Conservation (phyloP, 2,329 filamentous ascomycete genomes). For the Botrytis pseudocinerea region DNA sequence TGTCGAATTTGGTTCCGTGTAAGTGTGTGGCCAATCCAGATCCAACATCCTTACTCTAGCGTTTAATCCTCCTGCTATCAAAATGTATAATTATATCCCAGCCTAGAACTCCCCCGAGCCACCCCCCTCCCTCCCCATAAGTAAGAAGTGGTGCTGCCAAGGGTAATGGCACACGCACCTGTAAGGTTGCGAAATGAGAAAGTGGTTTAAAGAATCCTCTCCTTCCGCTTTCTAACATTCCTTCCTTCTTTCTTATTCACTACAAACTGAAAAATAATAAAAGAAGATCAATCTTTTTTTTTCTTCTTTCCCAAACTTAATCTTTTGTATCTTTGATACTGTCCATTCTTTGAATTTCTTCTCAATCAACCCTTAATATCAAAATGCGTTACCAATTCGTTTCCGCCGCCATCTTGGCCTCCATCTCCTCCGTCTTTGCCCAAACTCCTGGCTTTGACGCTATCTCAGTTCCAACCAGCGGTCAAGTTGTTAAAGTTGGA, state of each 20-base stretch:
- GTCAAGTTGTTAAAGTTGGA: slow-evolving; percentile 51
- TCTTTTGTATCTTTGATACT: slow-evolving; percentile 37
- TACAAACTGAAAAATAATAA: slow-evolving; percentile 3
- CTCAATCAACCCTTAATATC: slow-evolving; percentile 20
- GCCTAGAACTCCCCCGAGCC: not conserved
- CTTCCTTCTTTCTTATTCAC: not conserved
- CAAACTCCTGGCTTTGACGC: slow-evolving; percentile 58
- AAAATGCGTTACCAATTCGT: slow-evolving; percentile 38
- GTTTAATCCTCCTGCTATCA: not conserved
- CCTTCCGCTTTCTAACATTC: not conserved
- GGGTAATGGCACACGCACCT: slow-evolving; percentile 2
- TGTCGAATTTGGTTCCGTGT: not conserved
- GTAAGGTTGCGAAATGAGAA: slow-evolving; percentile 10
- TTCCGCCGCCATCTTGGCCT: slow-evolving; percentile 35
- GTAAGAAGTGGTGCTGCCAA: slow-evolving; percentile 16
- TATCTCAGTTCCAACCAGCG: slow-evolving; percentile 50
- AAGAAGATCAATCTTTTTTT: not conserved
- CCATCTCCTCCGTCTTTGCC: slow-evolving; percentile 44
- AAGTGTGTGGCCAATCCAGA: not conserved
- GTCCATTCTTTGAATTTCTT: slow-evolving; percentile 35
- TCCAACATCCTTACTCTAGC: not conserved
- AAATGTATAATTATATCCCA: slow-evolving; percentile 16
- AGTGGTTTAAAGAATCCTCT: not conserved
- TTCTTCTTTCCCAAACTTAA: not conserved
- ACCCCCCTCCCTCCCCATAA: slow-evolving; percentile 5